Conservation (phyloP, 495 filamentous ascomycete species). For the Penicillium pancosmium region DNA sequence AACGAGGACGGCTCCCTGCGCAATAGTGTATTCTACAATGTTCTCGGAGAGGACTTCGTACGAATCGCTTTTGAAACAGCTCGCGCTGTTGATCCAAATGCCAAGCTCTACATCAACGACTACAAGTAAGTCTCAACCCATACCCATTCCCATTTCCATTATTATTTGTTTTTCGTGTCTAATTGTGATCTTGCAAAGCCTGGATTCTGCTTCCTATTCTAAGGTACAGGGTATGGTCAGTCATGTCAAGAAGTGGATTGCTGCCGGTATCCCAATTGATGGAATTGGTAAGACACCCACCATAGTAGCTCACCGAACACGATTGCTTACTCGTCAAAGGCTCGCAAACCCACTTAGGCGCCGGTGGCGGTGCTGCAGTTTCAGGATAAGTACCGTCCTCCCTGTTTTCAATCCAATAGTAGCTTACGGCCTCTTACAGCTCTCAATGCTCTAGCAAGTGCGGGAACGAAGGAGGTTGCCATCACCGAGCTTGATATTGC, state of each 20-base stretch:
- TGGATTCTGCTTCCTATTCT: constrained; percentile 45
- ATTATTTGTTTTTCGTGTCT: neutral
- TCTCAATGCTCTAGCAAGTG: constrained; percentile 57
- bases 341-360: constrained; percentile 61
- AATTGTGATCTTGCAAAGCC: constrained; percentile 17
- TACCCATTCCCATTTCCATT: neutral
- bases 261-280: constrained; percentile 69
- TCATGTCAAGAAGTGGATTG: constrained; percentile 68
- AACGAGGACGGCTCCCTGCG: constrained; percentile 68
- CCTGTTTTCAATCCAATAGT: neutral
- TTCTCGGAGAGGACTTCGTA: constrained; percentile 60
- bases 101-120: constrained; percentile 71
- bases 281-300: constrained; percentile 55
- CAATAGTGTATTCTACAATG: constrained; percentile 55
- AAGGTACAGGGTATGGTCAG: constrained; percentile 65
- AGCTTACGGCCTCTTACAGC: constrained; percentile 39
- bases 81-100: constrained; percentile 54
- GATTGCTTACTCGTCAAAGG: constrained; percentile 32
- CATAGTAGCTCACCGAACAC: neutral
- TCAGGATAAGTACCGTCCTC: constrained; percentile 26
- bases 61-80: constrained; percentile 60
- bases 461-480: constrained; percentile 57
- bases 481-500: constrained; percentile 71
- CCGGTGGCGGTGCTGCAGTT: constrained; percentile 7
- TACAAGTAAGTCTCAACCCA: constrained; percentile 31